These are phyloP conservation scores for Aspergillus pseudoviridinutans DNA, from an alignment of 2,329 filamentous ascomycete genomes.

Conservation along the genomic window DNA sequence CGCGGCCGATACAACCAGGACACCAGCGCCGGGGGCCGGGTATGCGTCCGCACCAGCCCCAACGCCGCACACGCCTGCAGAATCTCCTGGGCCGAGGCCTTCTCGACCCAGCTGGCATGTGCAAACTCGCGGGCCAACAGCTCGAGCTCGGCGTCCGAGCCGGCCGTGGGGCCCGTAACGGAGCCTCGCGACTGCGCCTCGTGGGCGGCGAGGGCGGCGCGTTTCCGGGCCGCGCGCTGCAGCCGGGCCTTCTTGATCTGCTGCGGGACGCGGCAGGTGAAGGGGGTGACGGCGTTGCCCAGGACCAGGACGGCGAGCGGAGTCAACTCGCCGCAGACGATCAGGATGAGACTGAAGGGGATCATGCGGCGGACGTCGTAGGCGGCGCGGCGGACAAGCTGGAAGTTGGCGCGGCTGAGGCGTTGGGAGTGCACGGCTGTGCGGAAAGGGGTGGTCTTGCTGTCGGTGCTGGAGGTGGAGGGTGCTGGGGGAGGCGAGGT, in stretches of 20 bases:
- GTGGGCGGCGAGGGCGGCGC: constrained; percentile 22
- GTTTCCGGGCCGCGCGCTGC: constrained; percentile 47
- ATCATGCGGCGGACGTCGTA: constrained; percentile 76
- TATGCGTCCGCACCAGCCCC: constrained; percentile 30
- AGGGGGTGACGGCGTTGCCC: constrained; percentile 66
- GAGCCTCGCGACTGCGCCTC: constrained; percentile 14
- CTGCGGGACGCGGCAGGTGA: constrained; percentile 74
- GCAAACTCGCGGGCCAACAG: constrained; percentile 23
- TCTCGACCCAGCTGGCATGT: constrained; percentile 14
- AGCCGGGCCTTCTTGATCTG: constrained; percentile 60
- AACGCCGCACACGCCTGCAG: constrained; percentile 34
- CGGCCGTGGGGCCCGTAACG: constrained; percentile 9
- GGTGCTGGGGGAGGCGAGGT: constrained; percentile 22
- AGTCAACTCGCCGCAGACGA: constrained; percentile 82
- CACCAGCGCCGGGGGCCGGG: constrained; percentile 41
- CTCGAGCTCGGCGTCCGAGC: constrained; percentile 27
- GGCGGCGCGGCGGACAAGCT: constrained; percentile 63
- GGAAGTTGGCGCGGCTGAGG: constrained; percentile 64
- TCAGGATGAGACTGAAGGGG: constrained; percentile 68
- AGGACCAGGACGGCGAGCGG: constrained; percentile 72
- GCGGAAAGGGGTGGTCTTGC: constrained; percentile 7
- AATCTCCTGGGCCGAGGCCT: constrained; percentile 21
- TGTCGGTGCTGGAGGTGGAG: constrained; percentile 1
- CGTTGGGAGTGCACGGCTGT: constrained; percentile 8
- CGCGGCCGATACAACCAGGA: constrained; percentile 49